Base-by-base conservation (phyloP, 2,329 filamentous ascomycete genomes). In the Geosmithia morbida region DNA sequence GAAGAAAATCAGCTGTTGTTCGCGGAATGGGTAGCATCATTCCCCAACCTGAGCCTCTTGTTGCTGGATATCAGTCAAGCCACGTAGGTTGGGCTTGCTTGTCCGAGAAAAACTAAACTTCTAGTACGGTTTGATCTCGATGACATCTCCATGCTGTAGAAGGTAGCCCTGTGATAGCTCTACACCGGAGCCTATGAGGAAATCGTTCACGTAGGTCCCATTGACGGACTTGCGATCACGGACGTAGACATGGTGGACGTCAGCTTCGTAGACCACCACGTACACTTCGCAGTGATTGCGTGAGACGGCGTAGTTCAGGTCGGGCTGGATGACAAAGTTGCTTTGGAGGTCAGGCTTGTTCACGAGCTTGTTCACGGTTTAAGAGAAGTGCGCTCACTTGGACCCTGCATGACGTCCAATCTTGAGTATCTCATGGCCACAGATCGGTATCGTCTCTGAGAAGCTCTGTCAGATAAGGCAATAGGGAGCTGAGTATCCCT, bases 221-320 rank as follows among this genome's bases (percentile, higher is more conserved):
- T 72, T 72, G 16, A 61, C 61, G 4, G 75, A 78, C 46, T 69
- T 68, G 20, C 71, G 67, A 52, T 80, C 76, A 14, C 75, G 70
- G 26, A 77, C 72, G 51, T 77, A 79, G 41, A 79, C 58, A 47
- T 75, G 58, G 43, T 62, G 61, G 52, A 59, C 48, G 8, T 57
- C 59, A 18, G 59, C 56, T 43, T 77, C 72, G 50, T 76, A 75
- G 10, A 69, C 56, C 41, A 79, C 60, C 1, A 69, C 70, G 55
- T 77, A 79, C 30, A 79, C 61, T 52, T 77, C 70, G 51, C 75
- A 72, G 47, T 79, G 75, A 22, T 67, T 64, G 46, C 72, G 68
- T 1, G 75, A 79, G 18, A 79, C 64, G 1, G 55, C 51, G 50
- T 66, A 59, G 2, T 64, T 53, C n/a, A 46, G 44, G 43, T 66